These are phyloP conservation scores for Cytospora piceicola DNA, from an alignment of 2,329 filamentous ascomycete genomes.

Conservation along the genomic window DNA sequence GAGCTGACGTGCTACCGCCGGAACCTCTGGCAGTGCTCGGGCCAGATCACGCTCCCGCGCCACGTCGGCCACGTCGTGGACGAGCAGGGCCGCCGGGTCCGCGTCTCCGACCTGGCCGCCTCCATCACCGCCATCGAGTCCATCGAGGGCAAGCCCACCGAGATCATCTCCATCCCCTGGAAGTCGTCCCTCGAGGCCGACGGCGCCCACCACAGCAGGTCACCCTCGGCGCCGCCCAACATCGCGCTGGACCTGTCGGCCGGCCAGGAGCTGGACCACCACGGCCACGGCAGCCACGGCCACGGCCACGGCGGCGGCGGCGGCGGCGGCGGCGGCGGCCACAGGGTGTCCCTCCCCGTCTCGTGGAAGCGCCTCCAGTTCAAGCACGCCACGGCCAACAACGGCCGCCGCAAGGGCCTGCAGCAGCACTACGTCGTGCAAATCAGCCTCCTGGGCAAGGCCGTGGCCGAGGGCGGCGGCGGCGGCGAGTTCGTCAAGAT, in stretches of 20 bases:
- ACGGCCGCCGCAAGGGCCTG: conserved; percentile 88
- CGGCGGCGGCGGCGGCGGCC: no score
- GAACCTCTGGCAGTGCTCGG: conserved; percentile 94
- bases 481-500: conserved; percentile 70
- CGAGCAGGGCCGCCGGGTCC: conserved; percentile 78
- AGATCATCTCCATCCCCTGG: conserved; percentile 97
- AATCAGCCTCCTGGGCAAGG: conserved; percentile 78
- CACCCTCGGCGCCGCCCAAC: conserved; percentile 55
- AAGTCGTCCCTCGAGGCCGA: conserved; percentile 65
- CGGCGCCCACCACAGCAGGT: conserved; percentile 44
- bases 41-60: conserved; percentile 78
- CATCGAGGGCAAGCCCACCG: conserved; percentile 87
- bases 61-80: conserved; percentile 69
- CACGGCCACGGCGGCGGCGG: no score
- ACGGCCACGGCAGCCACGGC: conserved; percentile 47
- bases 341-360: conserved; percentile 72
- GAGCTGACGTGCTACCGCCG: conserved; percentile 94
- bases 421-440: conserved; percentile 95
- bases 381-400: conserved; percentile 94
- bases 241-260: conserved; percentile 58
- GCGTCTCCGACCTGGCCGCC: conserved; percentile 77
- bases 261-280: conserved; percentile 74
- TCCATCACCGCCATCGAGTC: conserved; percentile 87
- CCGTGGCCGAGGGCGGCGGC: conserved; percentile 48
- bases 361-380: conserved; percentile 96